A percentile compares a stretch with the other conserved stretches of the same genome.
These are phyloP conservation scores for Oenanthe sinensis DNA, from an alignment of 129 eudicot genomes.

Conservation along the genomic window DNA sequence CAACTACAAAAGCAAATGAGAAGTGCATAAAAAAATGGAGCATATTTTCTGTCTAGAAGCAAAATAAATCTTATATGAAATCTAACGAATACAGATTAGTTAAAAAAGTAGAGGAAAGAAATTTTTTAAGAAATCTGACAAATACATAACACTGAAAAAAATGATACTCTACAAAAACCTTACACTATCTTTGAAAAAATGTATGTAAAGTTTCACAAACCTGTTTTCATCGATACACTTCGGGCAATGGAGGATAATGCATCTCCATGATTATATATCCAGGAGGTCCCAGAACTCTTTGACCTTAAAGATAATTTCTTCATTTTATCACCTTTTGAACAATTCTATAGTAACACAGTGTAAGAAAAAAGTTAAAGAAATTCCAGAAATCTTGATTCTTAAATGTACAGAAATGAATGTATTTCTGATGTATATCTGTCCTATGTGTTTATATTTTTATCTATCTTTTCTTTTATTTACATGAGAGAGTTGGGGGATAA, in stretches of 20 bases:
- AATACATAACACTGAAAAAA: too few species aligned
- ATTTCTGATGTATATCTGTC: neutral
- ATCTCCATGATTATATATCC: neutral
- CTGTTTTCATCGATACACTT: neutral
- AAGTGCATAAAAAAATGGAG: too few species aligned
- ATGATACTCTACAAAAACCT: neutral
- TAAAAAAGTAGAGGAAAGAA: too few species aligned
- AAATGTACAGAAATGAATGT: neutral
- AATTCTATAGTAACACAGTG: neutral
- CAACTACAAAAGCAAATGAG: too few species aligned
- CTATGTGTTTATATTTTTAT: neutral
- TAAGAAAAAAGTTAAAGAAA: neutral
- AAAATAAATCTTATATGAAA: too few species aligned
- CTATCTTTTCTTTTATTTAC: neutral
- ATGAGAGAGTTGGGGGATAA: neutral
- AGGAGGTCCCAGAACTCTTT: conserved; percentile 2
- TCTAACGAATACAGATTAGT: too few species aligned
- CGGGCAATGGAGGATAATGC: neutral
- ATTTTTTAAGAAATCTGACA: too few species aligned
- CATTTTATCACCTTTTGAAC: neutral
- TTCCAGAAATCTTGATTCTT: neutral
- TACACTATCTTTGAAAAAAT: neutral
- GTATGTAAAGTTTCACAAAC: neutral
- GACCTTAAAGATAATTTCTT: neutral
- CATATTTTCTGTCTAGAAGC: too few species aligned